Evolutionary conservation across 805 yeast genomes (phyloP).

Genomic region (Vanderwaltozyma tropicalis): DNA sequence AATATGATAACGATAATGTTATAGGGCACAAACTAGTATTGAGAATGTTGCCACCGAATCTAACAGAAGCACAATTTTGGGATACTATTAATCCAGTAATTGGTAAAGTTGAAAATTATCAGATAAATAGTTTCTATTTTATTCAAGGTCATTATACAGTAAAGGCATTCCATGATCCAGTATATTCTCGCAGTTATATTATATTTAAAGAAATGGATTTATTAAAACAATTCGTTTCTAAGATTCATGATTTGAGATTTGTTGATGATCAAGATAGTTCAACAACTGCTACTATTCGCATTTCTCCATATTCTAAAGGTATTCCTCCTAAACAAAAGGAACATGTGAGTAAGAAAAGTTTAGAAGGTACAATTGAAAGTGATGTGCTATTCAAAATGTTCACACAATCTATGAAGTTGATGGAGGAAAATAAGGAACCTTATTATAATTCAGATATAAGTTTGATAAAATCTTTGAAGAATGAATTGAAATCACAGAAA

Average conservation of each 20-base stretch:
- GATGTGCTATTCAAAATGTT: constrained; percentile 27
- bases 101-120: constrained; percentile 18
- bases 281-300: constrained; percentile 9
- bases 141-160: constrained; percentile 24
- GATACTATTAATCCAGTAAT: constrained; percentile 14
- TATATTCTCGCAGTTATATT: constrained; percentile 35
- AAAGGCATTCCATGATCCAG: constrained; percentile 30
- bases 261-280: constrained; percentile 23
- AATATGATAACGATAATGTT: not conserved
- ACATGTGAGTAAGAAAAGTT: constrained; percentile 6
- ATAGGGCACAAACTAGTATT: constrained; percentile 24
- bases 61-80: constrained; percentile 28
- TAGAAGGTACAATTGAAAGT: constrained; percentile 25
- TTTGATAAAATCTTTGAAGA: constrained; percentile 20
- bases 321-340: not conserved
- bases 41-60: constrained; percentile 37
- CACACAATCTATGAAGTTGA: constrained; percentile 18
- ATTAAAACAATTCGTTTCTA: constrained; percentile 25
- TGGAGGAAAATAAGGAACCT: constrained; percentile 13
- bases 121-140: constrained; percentile 24
- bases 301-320: constrained; percentile 19
- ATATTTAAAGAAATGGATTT: constrained; percentile 26
- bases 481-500: constrained; percentile 17
- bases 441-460: constrained; percentile 20
- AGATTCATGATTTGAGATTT: constrained; percentile 24